Evolutionary conservation across 2,329 filamentous ascomycete genomes (phyloP).

Genomic region (Fusarium tuaranense): DNA sequence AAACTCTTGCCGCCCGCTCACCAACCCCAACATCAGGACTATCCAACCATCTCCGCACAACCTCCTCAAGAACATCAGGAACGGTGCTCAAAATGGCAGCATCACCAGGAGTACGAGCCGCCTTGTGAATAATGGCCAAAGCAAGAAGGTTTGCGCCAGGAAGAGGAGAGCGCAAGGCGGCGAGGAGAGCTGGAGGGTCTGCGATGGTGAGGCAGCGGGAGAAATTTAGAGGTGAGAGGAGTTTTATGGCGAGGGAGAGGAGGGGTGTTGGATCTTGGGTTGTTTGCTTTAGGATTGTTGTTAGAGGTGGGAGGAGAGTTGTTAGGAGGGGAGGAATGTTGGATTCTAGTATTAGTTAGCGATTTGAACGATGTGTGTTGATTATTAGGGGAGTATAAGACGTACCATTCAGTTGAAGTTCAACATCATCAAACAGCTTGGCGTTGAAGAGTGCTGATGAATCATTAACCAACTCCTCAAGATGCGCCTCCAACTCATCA

Average conservation of each 20-base stretch:
- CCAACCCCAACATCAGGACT: conserved; percentile 66
- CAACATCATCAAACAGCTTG: conserved; percentile 69
- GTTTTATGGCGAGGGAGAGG: conserved; percentile 65
- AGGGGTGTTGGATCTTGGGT: conserved; percentile 63
- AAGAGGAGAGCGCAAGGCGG: conserved; percentile 65
- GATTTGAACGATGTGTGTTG: background rate
- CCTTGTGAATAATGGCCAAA: conserved; percentile 68
- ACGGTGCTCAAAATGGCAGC: conserved; percentile 63
- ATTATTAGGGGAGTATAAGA: background rate
- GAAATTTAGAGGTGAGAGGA: conserved; percentile 66
- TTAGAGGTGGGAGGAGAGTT: conserved; percentile 65
- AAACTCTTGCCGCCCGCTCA: conserved; percentile 61
- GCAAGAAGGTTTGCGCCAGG: conserved; percentile 69
- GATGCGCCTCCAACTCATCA: conserved; percentile 65
- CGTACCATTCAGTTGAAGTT: conserved; percentile 68
- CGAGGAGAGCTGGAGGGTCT: conserved; percentile 62
- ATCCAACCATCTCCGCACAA: conserved; percentile 65
- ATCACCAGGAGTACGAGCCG: conserved; percentile 59
- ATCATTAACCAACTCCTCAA: conserved; percentile 61
- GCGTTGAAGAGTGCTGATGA: conserved; percentile 56
- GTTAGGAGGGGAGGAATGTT: conserved; percentile 66
- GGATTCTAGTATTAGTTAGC: conserved; percentile 51
- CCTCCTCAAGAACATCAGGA: conserved; percentile 59
- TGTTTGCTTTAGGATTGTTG: conserved; percentile 63
- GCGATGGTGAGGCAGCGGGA: conserved; percentile 63